Percentiles rank a stretch among this genome's conserved stretches.
Conservation (phyloP, 2,329 filamentous ascomycete genomes). For the Fusarium tjaetaba region DNA sequence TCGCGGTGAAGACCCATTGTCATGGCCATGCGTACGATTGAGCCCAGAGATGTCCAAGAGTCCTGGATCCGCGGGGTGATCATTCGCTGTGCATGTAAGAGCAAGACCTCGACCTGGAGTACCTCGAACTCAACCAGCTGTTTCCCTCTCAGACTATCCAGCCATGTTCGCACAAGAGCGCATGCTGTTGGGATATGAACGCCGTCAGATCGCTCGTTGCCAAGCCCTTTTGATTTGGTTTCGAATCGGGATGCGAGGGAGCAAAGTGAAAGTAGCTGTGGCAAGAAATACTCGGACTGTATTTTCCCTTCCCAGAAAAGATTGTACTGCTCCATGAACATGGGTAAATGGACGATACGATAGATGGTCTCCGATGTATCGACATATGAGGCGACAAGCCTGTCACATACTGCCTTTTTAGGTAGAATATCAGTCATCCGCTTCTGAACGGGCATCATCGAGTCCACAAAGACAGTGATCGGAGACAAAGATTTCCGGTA, state of each 20-base stretch:
- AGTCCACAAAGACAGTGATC: slow-evolving; percentile 66
- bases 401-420: slow-evolving; percentile 61
- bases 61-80: slow-evolving; percentile 62
- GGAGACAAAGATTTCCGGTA: slow-evolving; percentile 59
- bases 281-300: slow-evolving; percentile 61
- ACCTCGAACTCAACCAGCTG: slow-evolving; percentile 62
- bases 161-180: slow-evolving; percentile 63
- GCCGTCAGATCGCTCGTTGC: slow-evolving; percentile 62
- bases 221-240: slow-evolving; percentile 60
- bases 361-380: slow-evolving; percentile 63
- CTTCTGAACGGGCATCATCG: slow-evolving; percentile 66
- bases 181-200: slow-evolving; percentile 67
- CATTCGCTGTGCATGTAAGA: slow-evolving; percentile 63
- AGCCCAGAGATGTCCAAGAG: slow-evolving; percentile 65
- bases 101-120: slow-evolving; percentile 64
- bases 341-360: slow-evolving; percentile 62
- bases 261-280: slow-evolving; percentile 62
- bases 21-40: slow-evolving; percentile 67
- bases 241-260: slow-evolving; percentile 65
- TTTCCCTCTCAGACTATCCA: slow-evolving; percentile 62
- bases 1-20: slow-evolving; percentile 68
- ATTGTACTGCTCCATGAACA: slow-evolving; percentile 62
- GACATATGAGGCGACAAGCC: slow-evolving; percentile 60
- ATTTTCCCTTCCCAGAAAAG: slow-evolving; percentile 61
- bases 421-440: slow-evolving; percentile 68